Evolutionary conservation across 2,329 filamentous ascomycete species (phyloP), one percentile per base, ranked within the genome.

Genomic region (Penicillium decumbens): DNA sequence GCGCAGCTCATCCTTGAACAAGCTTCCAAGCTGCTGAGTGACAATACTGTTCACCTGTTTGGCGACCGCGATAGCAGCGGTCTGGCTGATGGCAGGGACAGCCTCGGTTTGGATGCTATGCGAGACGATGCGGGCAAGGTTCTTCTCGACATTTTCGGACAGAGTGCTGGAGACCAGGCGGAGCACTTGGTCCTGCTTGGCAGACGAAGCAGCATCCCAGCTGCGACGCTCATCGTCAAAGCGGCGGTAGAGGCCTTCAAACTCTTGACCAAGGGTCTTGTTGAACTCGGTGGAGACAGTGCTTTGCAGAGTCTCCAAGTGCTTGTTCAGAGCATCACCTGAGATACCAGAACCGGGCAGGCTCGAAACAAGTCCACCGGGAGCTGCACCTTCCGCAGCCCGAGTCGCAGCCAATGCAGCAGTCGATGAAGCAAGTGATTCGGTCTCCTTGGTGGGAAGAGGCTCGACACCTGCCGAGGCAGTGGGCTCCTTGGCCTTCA

Each of bases 71-170:
- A 82, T 80, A 39, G 81, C 78, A 12, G 88, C 83, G 37, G 84
- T 77, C 44, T 84, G 79, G 35, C 83, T 80, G 49, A 97, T 75
- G 28, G 84, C 77, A 9, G 93, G 92, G 45, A 95, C 76, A 39
- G 96, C 82, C 12, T 83, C 79, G 47, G 83, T 79, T 53, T 88
- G 81, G 57, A 95, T 88, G 67, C 87, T 87, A 41, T 83, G 79
- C 41, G 82, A 81, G 43, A 95, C 84, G 58, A 95, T 88, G 53
- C 83, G 84, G 53, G 83, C 78, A 32, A 96, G 78, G 20, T 88
- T 88, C 61, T 87, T 84, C 68, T 89, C 84, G 23, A 88, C 81
- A 49, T 88, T 88, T 52, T 85, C 83, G 9, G 81, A 82, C 39
- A 89, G 70, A 2, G 85, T 87, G 54, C 76, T 80, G 1, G 84